phyloP scores from a whole-genome alignment of 2,329 filamentous ascomycete species.

The Grosmannia penicillata region DNA sequence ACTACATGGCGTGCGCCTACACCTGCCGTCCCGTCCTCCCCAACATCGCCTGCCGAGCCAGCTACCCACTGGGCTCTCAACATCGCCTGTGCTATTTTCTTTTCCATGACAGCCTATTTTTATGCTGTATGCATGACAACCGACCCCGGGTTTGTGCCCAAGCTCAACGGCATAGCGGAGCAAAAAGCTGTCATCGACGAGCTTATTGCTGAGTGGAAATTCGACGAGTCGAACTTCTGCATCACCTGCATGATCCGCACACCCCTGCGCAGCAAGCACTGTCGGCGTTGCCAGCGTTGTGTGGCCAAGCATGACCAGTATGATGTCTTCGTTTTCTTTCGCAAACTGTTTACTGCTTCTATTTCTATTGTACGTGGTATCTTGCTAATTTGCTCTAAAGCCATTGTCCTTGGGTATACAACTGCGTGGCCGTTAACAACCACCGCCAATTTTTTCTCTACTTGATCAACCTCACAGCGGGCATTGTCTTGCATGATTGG shows the following conservation, averaged over 20 bases:
- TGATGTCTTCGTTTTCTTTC: constrained; percentile 25
- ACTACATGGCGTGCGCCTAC: constrained; percentile 17
- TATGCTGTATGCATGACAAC: constrained; percentile 74
- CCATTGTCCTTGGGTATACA: constrained; percentile 96
- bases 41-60: no score
- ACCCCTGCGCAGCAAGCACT: constrained; percentile 90
- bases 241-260: constrained; percentile 88
- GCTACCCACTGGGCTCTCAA: constrained; percentile 58
- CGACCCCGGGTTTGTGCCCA: constrained; percentile 88
- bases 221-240: constrained; percentile 90
- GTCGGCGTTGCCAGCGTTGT: constrained; percentile 77
- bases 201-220: constrained; percentile 71
- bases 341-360: no score
- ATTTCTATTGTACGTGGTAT: no score
- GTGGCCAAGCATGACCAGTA: constrained; percentile 95
- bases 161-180: constrained; percentile 74
- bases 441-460: constrained; percentile 93
- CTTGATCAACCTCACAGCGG: constrained; percentile 60
- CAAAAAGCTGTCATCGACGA: constrained; percentile 84
- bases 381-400: constrained; percentile 28
- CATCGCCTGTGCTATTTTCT: constrained; percentile 52
- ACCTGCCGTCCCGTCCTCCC: neutral
- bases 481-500: constrained; percentile 58
- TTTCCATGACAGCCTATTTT: constrained; percentile 63
- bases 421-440: constrained; percentile 91